phyloP scores from a whole-genome alignment of 257 asterid species.

The Solanum sejunctum region DNA sequence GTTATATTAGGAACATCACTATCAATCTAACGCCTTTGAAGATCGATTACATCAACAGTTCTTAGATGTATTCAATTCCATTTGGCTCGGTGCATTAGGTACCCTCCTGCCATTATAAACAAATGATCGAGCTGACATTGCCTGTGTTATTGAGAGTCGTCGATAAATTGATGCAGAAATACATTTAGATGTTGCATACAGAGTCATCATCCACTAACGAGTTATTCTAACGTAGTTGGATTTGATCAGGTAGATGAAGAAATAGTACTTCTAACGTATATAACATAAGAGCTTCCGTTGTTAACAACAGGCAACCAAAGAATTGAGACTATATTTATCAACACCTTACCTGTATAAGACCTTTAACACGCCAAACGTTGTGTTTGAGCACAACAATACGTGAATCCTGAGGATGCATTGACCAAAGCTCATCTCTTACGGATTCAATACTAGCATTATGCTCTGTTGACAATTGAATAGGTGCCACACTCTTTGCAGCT shows the following conservation, averaged over 20 bases:
- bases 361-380: constrained; percentile 94
- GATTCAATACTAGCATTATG: constrained; percentile 69
- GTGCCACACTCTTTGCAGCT: constrained; percentile 36
- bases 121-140: neutral
- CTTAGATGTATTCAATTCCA: neutral
- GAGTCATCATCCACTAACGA: neutral
- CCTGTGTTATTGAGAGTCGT: neutral
- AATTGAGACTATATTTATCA: neutral
- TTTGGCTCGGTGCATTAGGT: neutral
- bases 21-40: neutral
- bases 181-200: neutral
- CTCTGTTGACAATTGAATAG: constrained; percentile 68
- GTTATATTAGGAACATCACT: neutral
- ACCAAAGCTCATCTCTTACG: constrained; percentile 66
- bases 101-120: neutral
- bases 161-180: neutral
- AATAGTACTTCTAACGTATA: neutral
- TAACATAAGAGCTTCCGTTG: neutral
- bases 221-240: neutral
- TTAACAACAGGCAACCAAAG: neutral
- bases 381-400: constrained; percentile 71
- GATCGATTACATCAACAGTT: neutral
- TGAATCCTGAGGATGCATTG: constrained; percentile 71
- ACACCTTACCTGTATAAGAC: constrained; percentile 74
- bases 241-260: neutral